Evolutionary conservation across 768 basidiomycete species (phyloP).

Genomic region (Calocybe indica): DNA sequence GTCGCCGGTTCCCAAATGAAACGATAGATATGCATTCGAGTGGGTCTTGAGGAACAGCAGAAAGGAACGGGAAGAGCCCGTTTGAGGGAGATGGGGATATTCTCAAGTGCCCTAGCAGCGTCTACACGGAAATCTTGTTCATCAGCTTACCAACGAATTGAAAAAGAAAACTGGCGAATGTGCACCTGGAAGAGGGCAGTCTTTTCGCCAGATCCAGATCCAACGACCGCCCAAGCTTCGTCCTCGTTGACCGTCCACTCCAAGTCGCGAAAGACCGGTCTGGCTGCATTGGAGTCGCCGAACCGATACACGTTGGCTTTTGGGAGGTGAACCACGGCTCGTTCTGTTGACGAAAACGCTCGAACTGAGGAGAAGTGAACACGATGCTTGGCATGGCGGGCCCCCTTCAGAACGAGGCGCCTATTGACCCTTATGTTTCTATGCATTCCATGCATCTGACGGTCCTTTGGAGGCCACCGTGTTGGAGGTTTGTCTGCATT

Average conservation of each 20-base stretch:
- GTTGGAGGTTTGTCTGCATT: too few relatives aligned
- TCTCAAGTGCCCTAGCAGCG: conserved; percentile 65
- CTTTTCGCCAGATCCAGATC: conserved; percentile 59
- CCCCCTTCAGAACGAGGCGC: too few relatives aligned
- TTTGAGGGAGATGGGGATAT: conserved; percentile 59
- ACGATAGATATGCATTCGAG: conserved; percentile 49
- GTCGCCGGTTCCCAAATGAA: conserved; percentile 60
- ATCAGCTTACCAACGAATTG: not conserved
- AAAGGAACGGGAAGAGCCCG: conserved; percentile 77
- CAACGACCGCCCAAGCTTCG: conserved; percentile 75
- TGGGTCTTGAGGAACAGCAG: conserved; percentile 35
- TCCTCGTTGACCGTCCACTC: conserved; percentile 55
- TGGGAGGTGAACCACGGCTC: conserved; percentile 31
- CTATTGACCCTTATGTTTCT: too few relatives aligned
- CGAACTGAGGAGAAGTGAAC: too few relatives aligned
- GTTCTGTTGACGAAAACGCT: too few relatives aligned
- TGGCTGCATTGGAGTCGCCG: conserved; percentile 41
- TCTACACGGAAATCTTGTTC: conserved; percentile 27
- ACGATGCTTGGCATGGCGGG: too few relatives aligned
- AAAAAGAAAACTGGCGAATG: conserved; percentile 6
- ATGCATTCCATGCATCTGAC: too few relatives aligned
- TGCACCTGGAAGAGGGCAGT: conserved; percentile 57
- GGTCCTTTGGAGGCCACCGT: too few relatives aligned
- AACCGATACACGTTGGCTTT: conserved; percentile 52
- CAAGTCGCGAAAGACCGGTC: conserved; percentile 46